These are phyloP conservation scores for Pleurotus salmoneostramineus DNA, from an alignment of 768 basidiomycete species.

Conservation along the genomic window DNA sequence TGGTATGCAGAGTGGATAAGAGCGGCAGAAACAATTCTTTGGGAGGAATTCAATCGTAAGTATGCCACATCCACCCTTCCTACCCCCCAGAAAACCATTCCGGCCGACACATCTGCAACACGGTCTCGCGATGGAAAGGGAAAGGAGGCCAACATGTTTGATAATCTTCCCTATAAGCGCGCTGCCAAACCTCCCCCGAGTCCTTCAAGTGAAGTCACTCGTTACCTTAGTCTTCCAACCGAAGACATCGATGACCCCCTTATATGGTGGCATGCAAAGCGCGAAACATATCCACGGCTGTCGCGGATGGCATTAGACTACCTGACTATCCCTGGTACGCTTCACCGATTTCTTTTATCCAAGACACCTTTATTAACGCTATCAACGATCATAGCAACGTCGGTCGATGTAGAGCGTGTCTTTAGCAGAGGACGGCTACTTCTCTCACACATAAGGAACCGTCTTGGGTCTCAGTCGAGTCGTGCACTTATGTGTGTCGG, in stretches of 20 bases:
- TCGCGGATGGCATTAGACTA: constrained; percentile 24
- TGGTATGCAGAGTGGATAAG: constrained; percentile 24
- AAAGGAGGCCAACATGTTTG: constrained; percentile 15
- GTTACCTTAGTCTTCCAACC: constrained; percentile 16
- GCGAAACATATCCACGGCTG: constrained; percentile 14
- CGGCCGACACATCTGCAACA: no score
- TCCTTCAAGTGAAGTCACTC: constrained; percentile 14
- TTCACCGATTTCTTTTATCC: neutral
- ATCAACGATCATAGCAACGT: constrained; percentile 12
- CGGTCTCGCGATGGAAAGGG: no score
- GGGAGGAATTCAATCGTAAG: constrained; percentile 13
- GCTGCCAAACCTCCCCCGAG: neutral
- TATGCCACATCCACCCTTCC: neutral
- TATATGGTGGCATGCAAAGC: constrained; percentile 17
- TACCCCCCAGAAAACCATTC: constrained; percentile 5
- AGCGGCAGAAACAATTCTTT: constrained; percentile 13
- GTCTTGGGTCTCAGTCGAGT: constrained; percentile 14
- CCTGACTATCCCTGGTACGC: constrained; percentile 20
- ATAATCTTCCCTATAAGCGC: constrained; percentile 10
- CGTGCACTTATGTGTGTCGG: constrained; percentile 19
- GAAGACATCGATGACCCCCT: constrained; percentile 14
- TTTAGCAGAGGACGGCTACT: constrained; percentile 21
- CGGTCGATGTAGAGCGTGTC: constrained; percentile 18
- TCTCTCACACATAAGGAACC: constrained; percentile 16
- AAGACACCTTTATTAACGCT: neutral